phyloP scores from a whole-genome alignment of 345 rosid genomes.

The Populus tremula region DNA sequence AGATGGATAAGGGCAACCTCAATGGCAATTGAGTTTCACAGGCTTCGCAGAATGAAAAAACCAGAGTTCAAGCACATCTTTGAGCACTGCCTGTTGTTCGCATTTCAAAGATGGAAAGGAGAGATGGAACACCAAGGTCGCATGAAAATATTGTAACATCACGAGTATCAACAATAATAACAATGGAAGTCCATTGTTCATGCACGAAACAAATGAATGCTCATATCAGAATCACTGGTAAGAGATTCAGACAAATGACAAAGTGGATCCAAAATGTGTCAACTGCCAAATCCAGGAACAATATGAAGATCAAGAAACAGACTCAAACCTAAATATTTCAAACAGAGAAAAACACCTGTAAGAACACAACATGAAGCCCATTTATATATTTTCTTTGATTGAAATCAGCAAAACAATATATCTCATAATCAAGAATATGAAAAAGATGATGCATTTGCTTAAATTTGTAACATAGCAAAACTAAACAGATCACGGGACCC shows the following conservation, averaged over 20 bases:
- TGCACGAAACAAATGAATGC: not conserved
- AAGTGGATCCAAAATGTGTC: too few species aligned
- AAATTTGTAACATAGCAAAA: not conserved
- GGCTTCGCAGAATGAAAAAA: not conserved
- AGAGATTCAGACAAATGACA: not conserved
- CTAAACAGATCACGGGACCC: not conserved
- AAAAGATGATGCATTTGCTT: not conserved
- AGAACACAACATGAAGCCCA: not conserved
- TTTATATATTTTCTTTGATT: not conserved
- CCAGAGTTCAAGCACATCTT: slow-evolving; percentile 3
- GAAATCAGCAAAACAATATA: not conserved
- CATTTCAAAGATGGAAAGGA: not conserved
- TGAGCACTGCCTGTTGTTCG: slow-evolving; percentile 2
- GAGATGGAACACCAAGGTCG: slow-evolving; percentile 8
- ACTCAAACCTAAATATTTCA: not conserved
- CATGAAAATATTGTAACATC: not conserved
- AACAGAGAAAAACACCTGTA: not conserved
- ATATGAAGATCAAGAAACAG: not conserved
- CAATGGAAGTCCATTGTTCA: not conserved
- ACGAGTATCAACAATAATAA: not conserved
- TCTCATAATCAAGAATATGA: not conserved
- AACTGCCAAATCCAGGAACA: too few species aligned
- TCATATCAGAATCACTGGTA: not conserved
- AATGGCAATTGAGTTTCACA: not conserved
- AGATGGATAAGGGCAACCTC: not conserved